Evolutionary conservation across 2,329 filamentous ascomycete genomes (phyloP).

Genomic region (Pezizomycotina sp.): DNA sequence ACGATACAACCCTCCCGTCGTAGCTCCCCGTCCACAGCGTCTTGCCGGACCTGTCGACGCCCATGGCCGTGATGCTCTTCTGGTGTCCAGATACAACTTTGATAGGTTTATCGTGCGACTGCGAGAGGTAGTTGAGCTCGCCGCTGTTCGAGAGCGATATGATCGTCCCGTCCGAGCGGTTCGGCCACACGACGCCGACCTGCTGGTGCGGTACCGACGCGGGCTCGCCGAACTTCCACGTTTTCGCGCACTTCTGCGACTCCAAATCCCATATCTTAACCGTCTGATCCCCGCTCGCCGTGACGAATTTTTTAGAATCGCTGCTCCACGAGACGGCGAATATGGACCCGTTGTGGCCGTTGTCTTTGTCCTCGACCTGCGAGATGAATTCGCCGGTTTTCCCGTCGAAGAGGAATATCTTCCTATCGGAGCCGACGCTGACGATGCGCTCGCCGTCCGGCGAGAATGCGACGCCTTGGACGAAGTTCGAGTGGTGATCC

Average conservation of each 20-base stretch:
- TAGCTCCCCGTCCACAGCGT: conserved; percentile 81
- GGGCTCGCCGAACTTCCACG: conserved; percentile 69
- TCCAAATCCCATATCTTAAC: conserved; percentile 90
- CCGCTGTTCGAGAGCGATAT: conserved; percentile 80
- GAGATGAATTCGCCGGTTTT: conserved; percentile 75
- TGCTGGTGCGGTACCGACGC: conserved; percentile 72
- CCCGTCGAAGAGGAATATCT: conserved; percentile 88
- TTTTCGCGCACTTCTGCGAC: conserved; percentile 56
- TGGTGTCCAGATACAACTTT: conserved; percentile 72
- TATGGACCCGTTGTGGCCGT: conserved; percentile 81
- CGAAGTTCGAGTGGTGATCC: conserved; percentile 70
- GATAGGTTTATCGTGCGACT: conserved; percentile 51
- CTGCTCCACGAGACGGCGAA: conserved; percentile 80
- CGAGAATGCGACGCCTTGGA: conserved; percentile 75
- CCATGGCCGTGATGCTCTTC: conserved; percentile 72
- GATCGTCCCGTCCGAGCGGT: conserved; percentile 66
- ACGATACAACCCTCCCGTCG: conserved; percentile 70
- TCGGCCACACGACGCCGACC: conserved; percentile 81
- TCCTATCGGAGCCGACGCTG: conserved; percentile 80
- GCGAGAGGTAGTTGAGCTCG: conserved; percentile 72
- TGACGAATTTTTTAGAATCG: conserved; percentile 74
- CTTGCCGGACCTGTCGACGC: conserved; percentile 38
- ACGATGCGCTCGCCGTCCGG: conserved; percentile 70
- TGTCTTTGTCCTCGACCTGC: conserved; percentile 53
- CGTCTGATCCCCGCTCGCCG: conserved; percentile 83